Evolutionary conservation across 495 filamentous ascomycete species (phyloP), one percentile per base, ranked within the genome.

Genomic region (Penicillium verhagenii): DNA sequence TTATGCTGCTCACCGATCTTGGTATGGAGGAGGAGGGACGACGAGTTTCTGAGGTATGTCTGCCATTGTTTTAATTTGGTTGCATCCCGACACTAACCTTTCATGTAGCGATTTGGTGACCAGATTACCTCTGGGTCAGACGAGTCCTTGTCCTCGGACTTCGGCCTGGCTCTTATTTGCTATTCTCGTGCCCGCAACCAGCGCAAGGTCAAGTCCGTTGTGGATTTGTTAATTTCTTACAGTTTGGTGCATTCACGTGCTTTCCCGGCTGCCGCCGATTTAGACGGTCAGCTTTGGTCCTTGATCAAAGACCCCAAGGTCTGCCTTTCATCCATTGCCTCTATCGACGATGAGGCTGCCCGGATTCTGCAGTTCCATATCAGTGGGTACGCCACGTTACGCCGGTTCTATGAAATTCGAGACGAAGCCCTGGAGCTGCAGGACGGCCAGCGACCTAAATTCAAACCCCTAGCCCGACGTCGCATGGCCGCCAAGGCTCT

Each of bases 361-460:
- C 78, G 84, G 51, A 82, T 94, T 9, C 76, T 97, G 2, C 88
- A 89, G 45, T 86, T 83, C 54, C 85, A 90, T 64, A 81, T 96
- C n/a, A 91, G 87, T 65, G 92, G 92, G 29, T 97, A 96, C 61
- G 92, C 91, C 29, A 92, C 88, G 1, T 76, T 97, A 6, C 84
- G 92, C 14, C 86, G 86, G 57, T 96, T 92, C 72, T 97, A 95
- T 68, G 86, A 92, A 58, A 81, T 90, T 35, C 84, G 92, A 43
- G 92, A 97, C 57, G 79, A 86, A 55, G 78, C 80, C 10, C 53
- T 82, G 1, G 57, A 60, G 19, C 56, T 72, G 5, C 25, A 66
- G 44, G 62, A 72, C 9, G 75, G 75, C n/a, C 60, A 76, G 54
- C 68, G 58, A n/a, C 70, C 72, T 2, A 69, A 68, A 14, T 68